These are phyloP conservation scores for Ceratocystis huliohia DNA, from an alignment of 2,329 filamentous ascomycete genomes.

Conservation along the genomic window DNA sequence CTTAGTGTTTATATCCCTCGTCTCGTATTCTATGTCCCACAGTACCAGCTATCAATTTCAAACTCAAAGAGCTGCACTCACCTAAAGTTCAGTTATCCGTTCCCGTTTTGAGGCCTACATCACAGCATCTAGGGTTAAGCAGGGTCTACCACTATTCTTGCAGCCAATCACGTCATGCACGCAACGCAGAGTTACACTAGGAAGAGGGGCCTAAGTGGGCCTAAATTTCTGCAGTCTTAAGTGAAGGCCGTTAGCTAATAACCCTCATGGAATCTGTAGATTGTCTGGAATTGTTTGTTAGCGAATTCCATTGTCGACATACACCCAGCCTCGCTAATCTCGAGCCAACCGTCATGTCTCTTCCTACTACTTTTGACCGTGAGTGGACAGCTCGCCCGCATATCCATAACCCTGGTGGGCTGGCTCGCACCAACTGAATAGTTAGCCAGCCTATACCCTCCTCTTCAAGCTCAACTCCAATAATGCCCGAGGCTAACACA, in stretches of 20 bases:
- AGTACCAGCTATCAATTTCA: too few relatives aligned
- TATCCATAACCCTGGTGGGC: background rate
- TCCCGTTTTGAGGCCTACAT: too few relatives aligned
- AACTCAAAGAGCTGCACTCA: too few relatives aligned
- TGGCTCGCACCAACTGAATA: too few relatives aligned
- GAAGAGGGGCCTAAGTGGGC: background rate
- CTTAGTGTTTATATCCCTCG: too few relatives aligned
- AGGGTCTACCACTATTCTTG: background rate
- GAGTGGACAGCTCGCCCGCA: constrained; percentile 24
- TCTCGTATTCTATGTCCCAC: too few relatives aligned
- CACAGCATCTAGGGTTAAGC: background rate
- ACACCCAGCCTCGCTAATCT: background rate
- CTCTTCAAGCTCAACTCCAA: background rate
- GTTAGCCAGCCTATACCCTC: background rate
- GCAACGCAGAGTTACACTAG: background rate
- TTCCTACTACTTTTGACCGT: constrained; percentile 49
- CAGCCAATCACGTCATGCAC: background rate
- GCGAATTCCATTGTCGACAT: background rate
- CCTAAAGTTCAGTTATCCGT: too few relatives aligned
- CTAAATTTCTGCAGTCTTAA: constrained; percentile 1
- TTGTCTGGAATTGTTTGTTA: background rate
- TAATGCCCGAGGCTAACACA: constrained; percentile 15
- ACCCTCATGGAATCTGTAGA: background rate
- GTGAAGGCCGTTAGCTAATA: background rate
- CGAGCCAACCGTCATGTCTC: constrained; percentile 25